Evolutionary conservation across 768 basidiomycete species (phyloP), one percentile per base, ranked within the genome.

Genomic region (Suillus subalutaceus): DNA sequence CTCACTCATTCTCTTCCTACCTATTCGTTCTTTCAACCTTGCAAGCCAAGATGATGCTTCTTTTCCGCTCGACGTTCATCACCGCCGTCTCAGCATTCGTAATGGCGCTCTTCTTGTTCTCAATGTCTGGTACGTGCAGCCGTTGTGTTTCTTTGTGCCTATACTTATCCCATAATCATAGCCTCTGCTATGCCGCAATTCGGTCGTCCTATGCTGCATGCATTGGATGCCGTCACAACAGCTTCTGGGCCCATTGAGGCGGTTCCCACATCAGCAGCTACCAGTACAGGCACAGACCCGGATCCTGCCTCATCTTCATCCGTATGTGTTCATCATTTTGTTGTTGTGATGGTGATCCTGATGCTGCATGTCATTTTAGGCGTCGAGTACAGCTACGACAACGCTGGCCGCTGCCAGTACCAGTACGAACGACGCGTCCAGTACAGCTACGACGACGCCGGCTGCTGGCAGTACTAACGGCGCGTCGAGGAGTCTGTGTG

Each of bases 51-150:
- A 72, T 71, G 67, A 69, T 75, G 72, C 26, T 67, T 38, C 63
- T 72, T 57, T 75, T 72, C 55, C 75, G 72, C 6, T 65, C 73
- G 16, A 60, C 66, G 30, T 70, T 69, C 53, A 43, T 76, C 55
- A 50, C 65, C 1, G 57, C 65, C 2, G 37, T 46, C 2, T 65
- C 55, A 63, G n/a, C 64, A 23, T 44, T 72, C 3, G 13, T 70
- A 6, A 23, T 65, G 13, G 40, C 71, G 6, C 52, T 72, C 30
- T 69, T 65, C 62, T 12, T 64, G 32, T 56, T 73, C 23, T 35
- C 62, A 10, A 35, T 65, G 2, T 40, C 74, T 53, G 71, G 75
- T 66, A 43, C 46, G 73, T 43, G 8, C n/a, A 4, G 10, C 59
- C 9, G 2, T 37, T 7, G 4, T 13, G 7, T 12, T n/a, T 63